Conservation (phyloP, 495 filamentous ascomycete species). For the Penicillium macrosclerotiorum region DNA sequence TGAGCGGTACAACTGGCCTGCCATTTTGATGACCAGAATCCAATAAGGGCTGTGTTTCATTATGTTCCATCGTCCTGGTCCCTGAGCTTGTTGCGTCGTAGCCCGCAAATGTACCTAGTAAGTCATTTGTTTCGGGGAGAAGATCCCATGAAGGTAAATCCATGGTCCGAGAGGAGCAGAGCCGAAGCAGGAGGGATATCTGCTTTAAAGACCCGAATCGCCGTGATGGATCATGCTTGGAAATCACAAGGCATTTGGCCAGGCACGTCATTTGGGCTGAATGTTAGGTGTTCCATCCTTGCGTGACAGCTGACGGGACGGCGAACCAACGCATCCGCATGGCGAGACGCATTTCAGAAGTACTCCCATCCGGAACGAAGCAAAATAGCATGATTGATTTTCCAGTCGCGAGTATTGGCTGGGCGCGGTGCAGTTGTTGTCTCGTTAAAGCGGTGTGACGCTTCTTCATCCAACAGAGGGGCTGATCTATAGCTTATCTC, state of each 20-base stretch:
- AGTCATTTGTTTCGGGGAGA: too few species aligned
- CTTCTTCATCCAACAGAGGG: too few species aligned
- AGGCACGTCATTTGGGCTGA: constrained; percentile 34
- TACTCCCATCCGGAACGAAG: neutral
- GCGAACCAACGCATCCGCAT: constrained; percentile 1
- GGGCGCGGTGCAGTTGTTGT: too few species aligned
- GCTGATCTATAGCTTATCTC: too few species aligned
- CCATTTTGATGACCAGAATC: constrained; percentile 5
- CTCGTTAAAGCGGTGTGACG: too few species aligned
- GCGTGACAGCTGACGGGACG: constrained; percentile 7
- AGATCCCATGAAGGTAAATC: too few species aligned
- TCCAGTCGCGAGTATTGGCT: neutral
- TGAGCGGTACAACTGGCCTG: neutral
- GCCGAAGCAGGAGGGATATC: neutral
- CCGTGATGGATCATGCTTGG: constrained; percentile 18
- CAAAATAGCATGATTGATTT: neutral
- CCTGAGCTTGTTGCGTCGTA: neutral
- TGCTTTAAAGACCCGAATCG: neutral
- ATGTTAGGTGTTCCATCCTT: constrained; percentile 22
- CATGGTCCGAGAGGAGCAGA: too few species aligned
- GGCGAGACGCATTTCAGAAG: neutral
- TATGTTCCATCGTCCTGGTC: constrained; percentile 15
- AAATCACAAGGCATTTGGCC: constrained; percentile 20
- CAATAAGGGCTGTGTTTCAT: constrained; percentile 31
- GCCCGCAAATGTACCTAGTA: too few species aligned